These are phyloP conservation scores for Trypanosoma conorhini DNA, from an alignment of 208 protist genomes.

Conservation along the genomic window DNA sequence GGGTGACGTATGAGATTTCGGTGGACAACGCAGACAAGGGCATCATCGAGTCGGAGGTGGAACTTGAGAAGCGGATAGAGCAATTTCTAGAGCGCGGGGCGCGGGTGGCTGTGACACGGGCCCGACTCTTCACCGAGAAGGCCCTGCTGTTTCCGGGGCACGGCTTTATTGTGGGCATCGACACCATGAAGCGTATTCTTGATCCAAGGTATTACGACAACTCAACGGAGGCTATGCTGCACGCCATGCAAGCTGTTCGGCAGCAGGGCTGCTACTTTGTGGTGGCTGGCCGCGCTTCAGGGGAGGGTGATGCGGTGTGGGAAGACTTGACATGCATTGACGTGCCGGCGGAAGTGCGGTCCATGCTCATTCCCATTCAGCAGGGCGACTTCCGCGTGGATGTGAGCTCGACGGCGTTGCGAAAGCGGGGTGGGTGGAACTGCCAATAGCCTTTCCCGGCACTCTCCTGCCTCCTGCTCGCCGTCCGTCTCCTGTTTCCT, in stretches of 20 bases:
- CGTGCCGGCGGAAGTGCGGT: conserved; percentile 37
- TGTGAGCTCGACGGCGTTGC: conserved; percentile 73
- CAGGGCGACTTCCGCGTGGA: conserved; percentile 62
- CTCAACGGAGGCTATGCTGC: conserved; percentile 22
- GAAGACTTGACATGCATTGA: conserved; percentile 39
- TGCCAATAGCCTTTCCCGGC: no score
- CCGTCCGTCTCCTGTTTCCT: conserved; percentile 4
- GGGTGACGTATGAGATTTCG: conserved; percentile 72
- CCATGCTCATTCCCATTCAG: conserved; percentile 56
- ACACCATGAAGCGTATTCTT: conserved; percentile 70
- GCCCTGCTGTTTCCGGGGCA: conserved; percentile 59
- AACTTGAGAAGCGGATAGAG: conserved; percentile 43
- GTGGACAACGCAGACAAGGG: conserved; percentile 66
- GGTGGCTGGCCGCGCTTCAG: conserved; percentile 36
- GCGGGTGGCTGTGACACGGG: conserved; percentile 59
- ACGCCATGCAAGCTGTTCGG: conserved; percentile 20
- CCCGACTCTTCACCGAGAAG: conserved; percentile 68
- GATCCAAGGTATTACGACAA: conserved; percentile 67
- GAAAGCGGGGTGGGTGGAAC: background rate
- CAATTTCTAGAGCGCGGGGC: conserved; percentile 51
- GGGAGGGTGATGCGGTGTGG: conserved; percentile 27
- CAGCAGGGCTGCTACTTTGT: conserved; percentile 32
- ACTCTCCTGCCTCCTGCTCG: conserved; percentile 1
- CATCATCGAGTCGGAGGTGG: conserved; percentile 24
- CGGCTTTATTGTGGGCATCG: conserved; percentile 73